phyloP scores from a whole-genome alignment of 768 basidiomycete genomes.

The Psilocybe cyanescens region DNA sequence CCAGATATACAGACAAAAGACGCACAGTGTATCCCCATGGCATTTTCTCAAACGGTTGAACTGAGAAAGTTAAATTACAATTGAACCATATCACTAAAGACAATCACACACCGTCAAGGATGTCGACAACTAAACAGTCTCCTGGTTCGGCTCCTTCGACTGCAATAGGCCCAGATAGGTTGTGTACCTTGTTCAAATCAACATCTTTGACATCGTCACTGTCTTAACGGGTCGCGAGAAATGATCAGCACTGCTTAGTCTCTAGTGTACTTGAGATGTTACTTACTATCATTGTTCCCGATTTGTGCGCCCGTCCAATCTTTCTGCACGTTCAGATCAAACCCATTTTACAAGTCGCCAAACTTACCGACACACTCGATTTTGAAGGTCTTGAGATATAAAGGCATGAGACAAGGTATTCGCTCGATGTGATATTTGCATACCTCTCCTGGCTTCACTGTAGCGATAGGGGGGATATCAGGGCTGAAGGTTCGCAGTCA shows the following conservation, averaged over 20 bases:
- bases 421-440: slow-evolving; percentile 2
- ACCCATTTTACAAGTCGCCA: neutral
- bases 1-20: neutral
- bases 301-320: slow-evolving; percentile 85
- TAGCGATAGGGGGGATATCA: slow-evolving; percentile 63
- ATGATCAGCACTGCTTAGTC: no score
- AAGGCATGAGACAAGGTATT: neutral
- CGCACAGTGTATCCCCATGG: slow-evolving; percentile 80
- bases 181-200: slow-evolving; percentile 68
- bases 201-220: slow-evolving; percentile 72
- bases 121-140: slow-evolving; percentile 79
- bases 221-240: slow-evolving; percentile 31
- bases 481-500: slow-evolving; percentile 39
- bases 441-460: slow-evolving; percentile 66
- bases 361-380: slow-evolving; percentile 68
- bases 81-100: neutral
- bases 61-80: slow-evolving; percentile 32
- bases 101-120: slow-evolving; percentile 63
- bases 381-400: slow-evolving; percentile 58
- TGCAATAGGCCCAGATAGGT: slow-evolving; percentile 76
- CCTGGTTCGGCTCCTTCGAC: slow-evolving; percentile 81
- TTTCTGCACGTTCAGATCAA: slow-evolving; percentile 21
- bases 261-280: neutral
- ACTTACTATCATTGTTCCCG: slow-evolving; percentile 72
- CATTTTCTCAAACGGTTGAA: slow-evolving; percentile 72